Evolutionary conservation across 2,329 filamentous ascomycete species (phyloP), one percentile per base, ranked within the genome.

Genomic region (Chalara sp.): DNA sequence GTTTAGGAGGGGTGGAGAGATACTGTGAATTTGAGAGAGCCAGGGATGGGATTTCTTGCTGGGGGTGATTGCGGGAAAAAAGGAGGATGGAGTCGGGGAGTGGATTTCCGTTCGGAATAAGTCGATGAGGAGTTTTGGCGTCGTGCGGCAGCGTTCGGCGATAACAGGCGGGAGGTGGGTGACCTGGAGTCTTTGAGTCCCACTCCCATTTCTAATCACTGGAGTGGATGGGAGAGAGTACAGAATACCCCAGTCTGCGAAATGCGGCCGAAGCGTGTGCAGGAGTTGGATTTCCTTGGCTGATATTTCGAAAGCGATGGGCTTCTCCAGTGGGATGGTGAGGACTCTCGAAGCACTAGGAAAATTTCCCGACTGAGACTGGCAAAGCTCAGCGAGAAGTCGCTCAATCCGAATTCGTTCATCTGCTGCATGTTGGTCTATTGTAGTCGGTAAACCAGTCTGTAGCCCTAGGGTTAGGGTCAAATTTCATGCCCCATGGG

Each of bases 371-470:
- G n/a, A n/a, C n/a, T n/a, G n/a, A n/a, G n/a, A n/a, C n/a, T n/a
- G n/a, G n/a, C n/a, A n/a, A n/a, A n/a, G n/a, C n/a, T 80, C 74
- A 29, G 63, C 55, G 64, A 95, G 81, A 1, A 99, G 74, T 0
- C 67, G 65, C 63, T 99, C 93, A 1, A 97, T 78, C 1, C 84
- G 83, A 56, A 87, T 83, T 44, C 93, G 79, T 70, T 99, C 93
- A 64, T 96, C 92, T 3, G 91, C 93, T 1, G 93, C 93, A 64
- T 99, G 93, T 63, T 99, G 93, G 62, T 99, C 93, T 37, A 96
- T 73, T n/a, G n/a, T n/a, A n/a, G n/a, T n/a, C n/a, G n/a, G n/a
- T n/a, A n/a, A n/a, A n/a, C n/a, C n/a, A n/a, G n/a, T n/a, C n/a
- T n/a, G n/a, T n/a, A n/a, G n/a, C n/a, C n/a, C n/a, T n/a, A n/a